A percentile compares a stretch with the other conserved stretches of the same genome.
Evolutionary conservation across 192 early-diverging fungal species (phyloP).

Genomic region (Mortierella hygrophila): DNA sequence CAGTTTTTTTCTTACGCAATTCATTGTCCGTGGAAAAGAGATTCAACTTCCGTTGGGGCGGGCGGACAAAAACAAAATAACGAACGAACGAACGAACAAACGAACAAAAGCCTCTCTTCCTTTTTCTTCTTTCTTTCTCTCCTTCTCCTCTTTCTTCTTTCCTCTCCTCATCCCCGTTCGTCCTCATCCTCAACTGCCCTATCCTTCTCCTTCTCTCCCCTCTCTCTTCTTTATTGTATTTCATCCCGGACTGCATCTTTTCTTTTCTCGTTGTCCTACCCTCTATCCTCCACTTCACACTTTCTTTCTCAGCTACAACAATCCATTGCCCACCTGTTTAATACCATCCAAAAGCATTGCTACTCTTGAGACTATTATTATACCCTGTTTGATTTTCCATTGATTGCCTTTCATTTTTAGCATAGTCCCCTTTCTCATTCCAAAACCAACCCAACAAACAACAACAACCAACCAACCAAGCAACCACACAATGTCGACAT

Average conservation of each 20-base stretch:
- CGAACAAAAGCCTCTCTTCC: not conserved
- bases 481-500: constrained; percentile 41
- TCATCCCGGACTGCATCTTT: not conserved
- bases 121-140: not conserved
- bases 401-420: constrained; percentile 1
- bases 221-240: not conserved
- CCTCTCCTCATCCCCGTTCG: constrained; percentile 1
- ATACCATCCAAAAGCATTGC: not conserved
- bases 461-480: not conserved
- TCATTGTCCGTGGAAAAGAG: constrained; percentile 2
- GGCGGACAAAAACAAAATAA: not conserved
- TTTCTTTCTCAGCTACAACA: not conserved
- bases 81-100: too few species aligned
- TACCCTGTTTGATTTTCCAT: not conserved
- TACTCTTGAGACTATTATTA: not conserved
- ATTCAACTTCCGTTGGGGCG: constrained; percentile 46
- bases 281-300: constrained; percentile 10
- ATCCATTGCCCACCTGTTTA: not conserved
- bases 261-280: constrained; percentile 4
- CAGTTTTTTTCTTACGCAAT: not conserved
- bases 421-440: constrained; percentile 11
- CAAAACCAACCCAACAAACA: not conserved
- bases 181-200: constrained; percentile 21
- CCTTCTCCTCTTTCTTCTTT: not conserved
- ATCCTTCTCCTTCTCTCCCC: not conserved